phyloP scores from a whole-genome alignment of 306 rosid species.

The Fragaria iinumae region DNA sequence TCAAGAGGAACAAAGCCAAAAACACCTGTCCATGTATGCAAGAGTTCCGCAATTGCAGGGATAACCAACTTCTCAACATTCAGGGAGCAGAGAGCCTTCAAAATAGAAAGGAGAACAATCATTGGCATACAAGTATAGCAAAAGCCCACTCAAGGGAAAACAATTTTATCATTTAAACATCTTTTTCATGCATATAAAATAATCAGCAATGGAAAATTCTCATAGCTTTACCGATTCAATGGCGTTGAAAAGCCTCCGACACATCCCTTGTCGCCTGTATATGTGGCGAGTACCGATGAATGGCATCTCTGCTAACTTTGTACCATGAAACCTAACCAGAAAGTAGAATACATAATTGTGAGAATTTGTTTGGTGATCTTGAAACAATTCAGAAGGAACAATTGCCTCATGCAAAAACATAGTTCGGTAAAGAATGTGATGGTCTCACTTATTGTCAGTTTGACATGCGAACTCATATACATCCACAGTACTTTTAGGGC shows the following conservation, averaged over 20 bases:
- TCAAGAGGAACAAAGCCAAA: constrained; percentile 80
- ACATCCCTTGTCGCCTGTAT: constrained; percentile 98
- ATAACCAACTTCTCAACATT: constrained; percentile 89
- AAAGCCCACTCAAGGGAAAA: neutral
- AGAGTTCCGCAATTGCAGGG: constrained; percentile 90
- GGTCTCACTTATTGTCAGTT: neutral
- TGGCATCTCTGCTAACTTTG: constrained; percentile 96
- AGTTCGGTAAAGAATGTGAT: neutral
- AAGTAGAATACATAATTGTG: constrained; percentile 21
- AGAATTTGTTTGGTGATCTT: constrained; percentile 16
- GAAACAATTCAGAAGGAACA: constrained; percentile 6
- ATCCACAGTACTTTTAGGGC: neutral
- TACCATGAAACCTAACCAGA: constrained; percentile 83
- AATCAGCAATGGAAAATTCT: constrained; percentile 24
- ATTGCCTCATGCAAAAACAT: neutral
- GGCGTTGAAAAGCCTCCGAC: constrained; percentile 87
- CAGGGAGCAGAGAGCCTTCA: constrained; percentile 68
- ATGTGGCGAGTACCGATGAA: constrained; percentile 94
- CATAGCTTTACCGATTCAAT: constrained; percentile 68
- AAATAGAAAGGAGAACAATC: constrained; percentile 25
- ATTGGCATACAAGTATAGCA: constrained; percentile 21
- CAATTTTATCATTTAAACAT: constrained; percentile 3
- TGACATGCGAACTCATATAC: neutral
- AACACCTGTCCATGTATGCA: constrained; percentile 74
- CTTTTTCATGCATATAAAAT: constrained; percentile 21